Conservation (phyloP, 345 rosid species). For the Dipteronia dyeriana region DNA sequence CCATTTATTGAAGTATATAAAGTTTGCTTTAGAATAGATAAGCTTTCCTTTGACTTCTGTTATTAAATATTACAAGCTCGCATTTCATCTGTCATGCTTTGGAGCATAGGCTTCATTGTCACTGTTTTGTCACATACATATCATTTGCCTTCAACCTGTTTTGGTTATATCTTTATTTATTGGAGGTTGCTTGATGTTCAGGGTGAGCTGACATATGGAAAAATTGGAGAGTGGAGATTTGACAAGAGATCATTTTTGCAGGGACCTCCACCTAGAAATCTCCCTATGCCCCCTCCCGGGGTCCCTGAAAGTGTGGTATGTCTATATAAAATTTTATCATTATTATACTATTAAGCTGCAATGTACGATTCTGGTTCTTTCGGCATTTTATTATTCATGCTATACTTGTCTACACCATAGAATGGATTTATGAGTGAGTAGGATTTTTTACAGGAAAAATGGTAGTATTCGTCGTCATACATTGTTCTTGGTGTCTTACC, state of each 20-base stretch:
- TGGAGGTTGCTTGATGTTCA: slow-evolving; percentile 24
- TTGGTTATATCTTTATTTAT: not conserved
- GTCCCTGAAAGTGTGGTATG: slow-evolving; percentile 98
- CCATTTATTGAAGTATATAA: not conserved
- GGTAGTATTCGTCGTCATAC: not conserved
- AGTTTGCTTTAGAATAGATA: not conserved
- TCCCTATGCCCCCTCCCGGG: slow-evolving; percentile 83
- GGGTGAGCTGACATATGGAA: slow-evolving; percentile 90
- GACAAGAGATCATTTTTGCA: slow-evolving; percentile 88
- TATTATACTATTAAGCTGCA: not conserved
- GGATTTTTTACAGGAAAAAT: not conserved
- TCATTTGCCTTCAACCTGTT: not conserved
- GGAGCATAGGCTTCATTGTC: not conserved
- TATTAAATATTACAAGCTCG: not conserved
- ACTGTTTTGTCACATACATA: too few relatives aligned
- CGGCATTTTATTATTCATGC: not conserved
- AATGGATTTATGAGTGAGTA: not conserved
- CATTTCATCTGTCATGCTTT: not conserved
- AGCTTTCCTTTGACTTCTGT: not conserved
- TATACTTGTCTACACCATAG: not conserved
- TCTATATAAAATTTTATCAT: not conserved
- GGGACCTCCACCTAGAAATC: slow-evolving; percentile 79
- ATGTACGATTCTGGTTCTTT: not conserved
- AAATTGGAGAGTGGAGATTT: slow-evolving; percentile 90
- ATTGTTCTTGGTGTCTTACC: not conserved